These are phyloP conservation scores for Diaporthe sp. DNA, from an alignment of 2,329 filamentous ascomycete genomes.

Conservation along the genomic window DNA sequence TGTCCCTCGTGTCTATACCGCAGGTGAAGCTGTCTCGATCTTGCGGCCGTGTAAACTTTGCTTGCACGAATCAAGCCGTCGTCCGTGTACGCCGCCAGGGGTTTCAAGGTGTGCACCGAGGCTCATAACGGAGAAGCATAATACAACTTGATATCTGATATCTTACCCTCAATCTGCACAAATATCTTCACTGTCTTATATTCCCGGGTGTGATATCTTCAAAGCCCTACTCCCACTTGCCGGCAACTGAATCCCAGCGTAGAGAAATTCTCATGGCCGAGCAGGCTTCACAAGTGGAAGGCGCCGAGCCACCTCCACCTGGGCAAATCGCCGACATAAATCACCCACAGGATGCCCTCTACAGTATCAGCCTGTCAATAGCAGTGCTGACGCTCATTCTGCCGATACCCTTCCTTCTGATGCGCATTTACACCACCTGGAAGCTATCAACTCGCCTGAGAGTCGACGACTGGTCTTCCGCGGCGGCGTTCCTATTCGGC, in stretches of 20 bases:
- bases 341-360: background rate
- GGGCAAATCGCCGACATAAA: background rate
- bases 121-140: background rate
- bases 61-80: background rate
- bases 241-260: background rate
- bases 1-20: background rate
- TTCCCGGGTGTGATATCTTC: no score
- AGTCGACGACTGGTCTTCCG: background rate
- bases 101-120: background rate
- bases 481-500: background rate
- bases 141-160: no score
- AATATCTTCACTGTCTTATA: background rate
- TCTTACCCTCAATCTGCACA: background rate
- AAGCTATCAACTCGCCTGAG: background rate
- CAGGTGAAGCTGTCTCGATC: background rate
- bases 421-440: background rate
- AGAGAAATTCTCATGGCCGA: background rate
- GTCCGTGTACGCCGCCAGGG: background rate
- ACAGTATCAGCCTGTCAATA: background rate
- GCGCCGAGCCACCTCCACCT: conserved; percentile 4
- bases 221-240: background rate
- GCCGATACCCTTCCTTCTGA: background rate
- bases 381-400: background rate
- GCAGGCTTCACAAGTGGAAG: background rate
- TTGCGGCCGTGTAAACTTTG: background rate